Base-by-base conservation (phyloP, 2,329 filamentous ascomycete genomes). In the Epichloe aotearoae region DNA sequence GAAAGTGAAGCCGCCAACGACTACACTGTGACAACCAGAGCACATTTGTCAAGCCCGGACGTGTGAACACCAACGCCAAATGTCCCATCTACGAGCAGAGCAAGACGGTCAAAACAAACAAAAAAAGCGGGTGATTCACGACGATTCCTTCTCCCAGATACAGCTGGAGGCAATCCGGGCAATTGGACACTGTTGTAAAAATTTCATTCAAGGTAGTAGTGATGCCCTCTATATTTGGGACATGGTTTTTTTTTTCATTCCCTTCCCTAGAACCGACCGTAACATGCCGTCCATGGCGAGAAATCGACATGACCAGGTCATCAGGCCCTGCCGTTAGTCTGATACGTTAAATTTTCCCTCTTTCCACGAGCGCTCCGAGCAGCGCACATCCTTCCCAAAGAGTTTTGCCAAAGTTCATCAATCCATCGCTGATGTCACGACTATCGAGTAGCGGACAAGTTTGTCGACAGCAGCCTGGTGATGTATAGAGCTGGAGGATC, bases 231-330 rank as follows among this genome's bases (percentile, higher is more conserved):
- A 38, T 38, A 47, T 34, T 50, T 52, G 59, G 60, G 62, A 60
- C 61, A 62, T 66, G 61, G 62, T 63, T 59, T 64, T 58, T 63
- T 63, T 57, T 65, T 64, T 65, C 61, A 63, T 69, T 65, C 64
- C 64, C 66, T 72, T 71, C 70, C 70, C 66, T 70, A 66, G 68
- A 66, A 68, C 70, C 64, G 61, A 66, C 63, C 71, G 65, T 70
- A 67, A 69, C 64, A 71, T 72, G 70, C 64, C 72, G 66, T 62
- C 64, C 64, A 62, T 59, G 61, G 64, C 62, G 59, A 66, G 61
- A 66, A 65, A 64, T 46, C 60, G 59, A 66, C 62, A 66, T 62
- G 62, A 62, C 61, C 60, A 62, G 62, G 47, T 39, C 41, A 53
- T 51, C 60, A 61, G 63, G 17, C 14, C 62, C 55, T 57, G 63